These are phyloP conservation scores for Amanita thiersii DNA, from an alignment of 768 basidiomycete genomes.

Conservation along the genomic window DNA sequence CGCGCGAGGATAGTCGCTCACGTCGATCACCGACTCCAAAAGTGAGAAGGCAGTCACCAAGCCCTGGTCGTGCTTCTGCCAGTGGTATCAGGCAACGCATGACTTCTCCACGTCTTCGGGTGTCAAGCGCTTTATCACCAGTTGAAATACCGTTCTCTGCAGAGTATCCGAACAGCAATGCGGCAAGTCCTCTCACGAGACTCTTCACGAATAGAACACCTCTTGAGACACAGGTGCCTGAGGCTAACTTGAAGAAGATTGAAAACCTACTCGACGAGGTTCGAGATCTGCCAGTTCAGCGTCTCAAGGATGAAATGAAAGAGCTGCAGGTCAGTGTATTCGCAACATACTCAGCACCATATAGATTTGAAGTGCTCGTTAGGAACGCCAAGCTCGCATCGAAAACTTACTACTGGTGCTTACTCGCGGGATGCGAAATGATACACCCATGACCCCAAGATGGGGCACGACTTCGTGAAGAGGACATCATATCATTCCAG, in stretches of 20 bases:
- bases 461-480: not conserved
- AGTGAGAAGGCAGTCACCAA: constrained; percentile 5
- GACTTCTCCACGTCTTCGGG: constrained; percentile 3
- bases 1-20: constrained; percentile 24
- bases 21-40: constrained; percentile 6
- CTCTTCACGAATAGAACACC: constrained; percentile 10
- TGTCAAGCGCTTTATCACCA: constrained; percentile 1
- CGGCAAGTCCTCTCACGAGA: constrained; percentile 9
- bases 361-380: constrained; percentile 2
- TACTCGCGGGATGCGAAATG: constrained; percentile 57
- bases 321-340: constrained; percentile 56
- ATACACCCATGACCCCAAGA: constrained; percentile 13
- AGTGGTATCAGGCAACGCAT: not conserved
- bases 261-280: constrained; percentile 60
- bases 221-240: constrained; percentile 19
- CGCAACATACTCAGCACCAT: constrained; percentile 2
- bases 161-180: not conserved
- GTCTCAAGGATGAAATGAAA: constrained; percentile 73
- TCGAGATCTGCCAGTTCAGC: constrained; percentile 52
- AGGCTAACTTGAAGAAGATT: constrained; percentile 41
- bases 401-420: constrained; percentile 64
- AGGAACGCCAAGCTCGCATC: constrained; percentile 75
- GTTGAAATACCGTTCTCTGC: not conserved
- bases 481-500: too few species aligned
- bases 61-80: constrained; percentile 2